Evolutionary conservation across 352 stramenopile species (phyloP).

Genomic region (Pythium dissimile): DNA sequence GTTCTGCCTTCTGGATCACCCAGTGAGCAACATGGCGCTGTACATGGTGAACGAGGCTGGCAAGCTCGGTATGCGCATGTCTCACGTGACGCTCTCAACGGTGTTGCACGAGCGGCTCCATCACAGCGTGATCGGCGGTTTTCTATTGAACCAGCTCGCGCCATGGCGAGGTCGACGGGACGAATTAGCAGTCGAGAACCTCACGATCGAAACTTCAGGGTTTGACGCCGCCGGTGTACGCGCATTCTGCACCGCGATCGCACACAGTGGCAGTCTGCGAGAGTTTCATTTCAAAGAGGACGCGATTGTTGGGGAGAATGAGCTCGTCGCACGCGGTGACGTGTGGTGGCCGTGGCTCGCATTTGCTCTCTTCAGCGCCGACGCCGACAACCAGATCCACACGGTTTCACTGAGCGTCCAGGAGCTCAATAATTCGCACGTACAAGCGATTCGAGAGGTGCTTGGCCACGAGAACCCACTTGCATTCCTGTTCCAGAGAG

Average conservation of each 20-base stretch:
- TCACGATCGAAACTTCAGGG: neutral
- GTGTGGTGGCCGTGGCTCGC: constrained; percentile 22
- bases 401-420: constrained; percentile 1
- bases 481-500: constrained; percentile 9
- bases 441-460: constrained; percentile 6
- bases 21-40: constrained; percentile 10
- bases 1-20: neutral
- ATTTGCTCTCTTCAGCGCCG: constrained; percentile 14
- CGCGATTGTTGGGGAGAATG: neutral
- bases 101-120: constrained; percentile 10
- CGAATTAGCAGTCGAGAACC: neutral
- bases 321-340: neutral
- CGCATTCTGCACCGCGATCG: constrained; percentile 15
- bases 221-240: constrained; percentile 16
- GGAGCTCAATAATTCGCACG: neutral
- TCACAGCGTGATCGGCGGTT: constrained; percentile 16
- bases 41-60: constrained; percentile 16
- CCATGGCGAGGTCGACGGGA: constrained; percentile 14
- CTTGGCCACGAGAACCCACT: constrained; percentile 3
- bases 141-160: constrained; percentile 17
- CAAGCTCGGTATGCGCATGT: constrained; percentile 13
- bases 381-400: constrained; percentile 10
- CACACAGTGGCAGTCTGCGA: constrained; percentile 7
- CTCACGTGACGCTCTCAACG: neutral
- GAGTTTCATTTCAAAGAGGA: constrained; percentile 1